Conservation (phyloP, 1,284 basidiomycete species). For the Tranzscheliella williamsii region DNA sequence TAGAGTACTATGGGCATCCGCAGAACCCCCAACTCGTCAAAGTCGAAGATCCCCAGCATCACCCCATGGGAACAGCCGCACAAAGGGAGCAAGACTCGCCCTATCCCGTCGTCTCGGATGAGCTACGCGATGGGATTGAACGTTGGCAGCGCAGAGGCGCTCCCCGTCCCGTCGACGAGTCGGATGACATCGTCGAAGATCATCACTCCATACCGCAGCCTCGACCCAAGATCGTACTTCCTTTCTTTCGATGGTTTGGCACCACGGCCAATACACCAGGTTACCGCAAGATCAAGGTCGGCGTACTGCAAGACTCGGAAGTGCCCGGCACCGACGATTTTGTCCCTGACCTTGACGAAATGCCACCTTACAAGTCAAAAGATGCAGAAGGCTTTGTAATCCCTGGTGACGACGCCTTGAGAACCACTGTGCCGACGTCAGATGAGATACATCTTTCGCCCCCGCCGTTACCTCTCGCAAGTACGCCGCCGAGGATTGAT, state of each 20-base stretch:
- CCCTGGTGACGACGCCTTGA: conserved; percentile 25
- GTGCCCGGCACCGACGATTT: conserved; percentile 30
- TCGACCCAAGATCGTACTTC: conserved; percentile 43
- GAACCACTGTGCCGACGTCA: conserved; percentile 17
- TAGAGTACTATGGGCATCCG: conserved; percentile 37
- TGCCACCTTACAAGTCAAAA: no score
- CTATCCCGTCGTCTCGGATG: conserved; percentile 15
- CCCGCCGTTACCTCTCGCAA: conserved; percentile 8
- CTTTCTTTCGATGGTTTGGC: conserved; percentile 57
- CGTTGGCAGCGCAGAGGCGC: conserved; percentile 34
- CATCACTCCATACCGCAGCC: conserved; percentile 7
- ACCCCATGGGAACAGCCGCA: background rate
- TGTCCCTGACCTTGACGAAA: conserved; percentile 15
- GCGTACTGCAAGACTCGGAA: conserved; percentile 41
- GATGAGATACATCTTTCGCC: conserved; percentile 28
- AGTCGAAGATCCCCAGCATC: background rate
- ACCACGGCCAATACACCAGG: conserved; percentile 54
- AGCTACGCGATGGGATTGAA: conserved; percentile 38
- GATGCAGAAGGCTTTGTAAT: conserved; percentile 17
- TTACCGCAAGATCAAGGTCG: conserved; percentile 52
- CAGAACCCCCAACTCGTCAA: background rate
- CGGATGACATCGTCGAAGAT: conserved; percentile 4
- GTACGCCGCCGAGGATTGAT: conserved; percentile 9
- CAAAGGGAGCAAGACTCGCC: conserved; percentile 1
- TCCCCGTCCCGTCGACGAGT: conserved; percentile 9